Evolutionary conservation across 495 filamentous ascomycete genomes (phyloP).

Genomic region (Aspergillus sclerotiicarbonarius): DNA sequence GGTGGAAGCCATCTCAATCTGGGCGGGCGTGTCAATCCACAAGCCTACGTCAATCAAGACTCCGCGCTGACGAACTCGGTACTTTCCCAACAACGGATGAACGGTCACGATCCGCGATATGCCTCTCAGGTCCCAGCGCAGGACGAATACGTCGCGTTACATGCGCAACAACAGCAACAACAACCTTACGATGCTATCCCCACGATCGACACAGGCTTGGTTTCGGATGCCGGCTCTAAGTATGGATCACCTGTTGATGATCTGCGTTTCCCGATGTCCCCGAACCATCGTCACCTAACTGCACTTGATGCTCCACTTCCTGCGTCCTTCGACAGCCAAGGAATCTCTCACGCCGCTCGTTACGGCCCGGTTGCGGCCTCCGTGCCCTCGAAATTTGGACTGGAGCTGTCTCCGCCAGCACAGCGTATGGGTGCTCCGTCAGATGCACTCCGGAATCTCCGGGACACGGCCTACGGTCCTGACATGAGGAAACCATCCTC

Average conservation of each 20-base stretch:
- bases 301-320: conserved; percentile 94
- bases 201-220: conserved; percentile 76
- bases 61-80: conserved; percentile 83
- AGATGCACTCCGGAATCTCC: conserved; percentile 74
- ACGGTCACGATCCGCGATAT: conserved; percentile 45
- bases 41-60: conserved; percentile 60
- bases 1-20: conserved; percentile 60
- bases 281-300: conserved; percentile 60
- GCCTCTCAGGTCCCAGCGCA: conserved; percentile 34
- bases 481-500: conserved; percentile 51
- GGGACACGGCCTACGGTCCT: conserved; percentile 80
- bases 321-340: conserved; percentile 94
- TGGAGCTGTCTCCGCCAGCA: conserved; percentile 76
- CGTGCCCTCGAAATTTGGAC: conserved; percentile 85
- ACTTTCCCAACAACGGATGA: conserved; percentile 65
- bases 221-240: conserved; percentile 70
- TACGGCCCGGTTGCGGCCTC: conserved; percentile 91
- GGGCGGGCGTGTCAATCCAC: conserved; percentile 70
- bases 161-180: conserved; percentile 33
- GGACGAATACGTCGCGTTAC: conserved; percentile 46
- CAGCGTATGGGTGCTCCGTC: conserved; percentile 56
- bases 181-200: conserved; percentile 57
- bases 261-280: conserved; percentile 68
- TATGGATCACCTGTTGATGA: conserved; percentile 90
- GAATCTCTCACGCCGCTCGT: conserved; percentile 84